These are phyloP conservation scores for Entelexis paramagnoliae DNA, from an alignment of 1,139 yeast species.

Conservation along the genomic window DNA sequence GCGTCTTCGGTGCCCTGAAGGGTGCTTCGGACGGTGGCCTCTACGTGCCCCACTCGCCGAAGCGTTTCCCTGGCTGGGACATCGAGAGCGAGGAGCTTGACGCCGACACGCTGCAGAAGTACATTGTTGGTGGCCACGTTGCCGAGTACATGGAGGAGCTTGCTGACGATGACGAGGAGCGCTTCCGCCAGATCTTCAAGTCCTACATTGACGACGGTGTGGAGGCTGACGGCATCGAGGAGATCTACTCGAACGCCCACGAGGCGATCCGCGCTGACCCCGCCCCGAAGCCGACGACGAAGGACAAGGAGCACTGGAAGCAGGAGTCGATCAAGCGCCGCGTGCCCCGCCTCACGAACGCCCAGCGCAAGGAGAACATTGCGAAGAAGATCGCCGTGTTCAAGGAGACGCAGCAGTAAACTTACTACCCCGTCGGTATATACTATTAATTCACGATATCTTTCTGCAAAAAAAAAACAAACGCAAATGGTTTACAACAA, in stretches of 20 bases:
- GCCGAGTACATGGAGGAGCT: constrained; percentile 99
- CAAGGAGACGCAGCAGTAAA: constrained; percentile 23
- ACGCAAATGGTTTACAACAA: too few species aligned
- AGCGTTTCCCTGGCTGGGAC: constrained; percentile 99
- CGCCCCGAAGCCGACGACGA: constrained; percentile 75
- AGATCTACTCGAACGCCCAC: constrained; percentile 89
- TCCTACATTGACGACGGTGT: constrained; percentile 93
- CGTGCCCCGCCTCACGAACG: constrained; percentile 79
- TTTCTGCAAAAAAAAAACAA: neutral
- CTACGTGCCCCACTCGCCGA: constrained; percentile 98
- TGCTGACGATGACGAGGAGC: constrained; percentile 99
- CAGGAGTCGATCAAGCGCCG: constrained; percentile 91
- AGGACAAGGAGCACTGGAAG: constrained; percentile 97
- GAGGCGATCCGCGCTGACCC: constrained; percentile 96
- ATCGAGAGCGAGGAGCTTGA: constrained; percentile 97
- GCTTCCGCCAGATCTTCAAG: constrained; percentile 93
- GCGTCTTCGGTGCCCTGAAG: constrained; percentile 97
- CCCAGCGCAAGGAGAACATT: constrained; percentile 80
- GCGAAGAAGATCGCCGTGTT: constrained; percentile 59
- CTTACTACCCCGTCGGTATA: constrained; percentile 1
- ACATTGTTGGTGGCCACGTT: constrained; percentile 99
- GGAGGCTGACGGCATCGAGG: constrained; percentile 96
- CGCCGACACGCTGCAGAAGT: constrained; percentile 94
- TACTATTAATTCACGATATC: constrained; percentile 8
- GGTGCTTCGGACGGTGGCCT: constrained; percentile 99